Evolutionary conservation across 2,329 filamentous ascomycete genomes (phyloP), one percentile per base, ranked within the genome.

Genomic region (Cordyceps farinosa): DNA sequence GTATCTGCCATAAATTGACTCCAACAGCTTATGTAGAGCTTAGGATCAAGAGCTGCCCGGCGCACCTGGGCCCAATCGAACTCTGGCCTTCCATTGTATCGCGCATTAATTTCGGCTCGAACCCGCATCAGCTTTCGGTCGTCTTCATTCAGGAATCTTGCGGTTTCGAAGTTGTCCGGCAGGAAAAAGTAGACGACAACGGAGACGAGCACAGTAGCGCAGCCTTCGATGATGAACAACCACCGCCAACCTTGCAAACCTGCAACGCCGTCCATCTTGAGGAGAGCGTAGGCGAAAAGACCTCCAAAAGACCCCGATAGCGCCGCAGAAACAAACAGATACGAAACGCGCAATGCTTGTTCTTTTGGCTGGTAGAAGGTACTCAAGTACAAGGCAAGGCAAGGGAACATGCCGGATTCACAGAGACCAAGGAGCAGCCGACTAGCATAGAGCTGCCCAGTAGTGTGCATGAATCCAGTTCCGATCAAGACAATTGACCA

Each of bases 191-290:
- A 55, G 29, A 62, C 74, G 52, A 78, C 65, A 29, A 72, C 59
- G 32, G 77, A 68, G 4, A 76, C 78, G 5, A 76, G 69, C 32
- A 70, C 68, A 6, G 30, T 63, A 6, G 34, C 47, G 29, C 54
- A 36, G 29, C 76, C 77, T 64, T 79, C 75, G 27, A 78, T 71
- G 47, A 76, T 74, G 64, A 78, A 78, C 3, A 78, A 68, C 71
- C 75, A 77, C 50, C 70, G 68, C 77, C 77, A 80, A 22, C n/a
- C 71, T 71, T 10, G 67, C 64, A 58, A 77, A 67, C 6, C 73
- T 71, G 22, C 64, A 34, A 68, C 64, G 11, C 69, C 70, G 10
- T 73, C 69, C 34, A 72, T 73, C 45, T 72, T 71, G 27, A 75
- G 74, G 30, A 77, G 73, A 9, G 70, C 76, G 27, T 73, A 74